Evolutionary conservation across 2,329 filamentous ascomycete genomes (phyloP).

Genomic region (Bipolaris gigantea): DNA sequence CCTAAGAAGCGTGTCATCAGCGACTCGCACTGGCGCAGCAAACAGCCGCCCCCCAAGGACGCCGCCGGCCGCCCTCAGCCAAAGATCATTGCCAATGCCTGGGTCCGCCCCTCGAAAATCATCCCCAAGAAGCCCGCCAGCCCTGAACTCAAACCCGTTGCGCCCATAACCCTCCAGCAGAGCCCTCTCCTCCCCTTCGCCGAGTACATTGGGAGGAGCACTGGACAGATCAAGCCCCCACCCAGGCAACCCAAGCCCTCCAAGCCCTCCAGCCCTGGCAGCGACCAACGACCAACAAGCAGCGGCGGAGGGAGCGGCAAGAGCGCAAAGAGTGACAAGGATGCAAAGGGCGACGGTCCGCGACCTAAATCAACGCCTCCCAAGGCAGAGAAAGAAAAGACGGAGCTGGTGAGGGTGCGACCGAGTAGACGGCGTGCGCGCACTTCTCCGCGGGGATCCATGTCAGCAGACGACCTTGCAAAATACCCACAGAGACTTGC

Average conservation of each 20-base stretch:
- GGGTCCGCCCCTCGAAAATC: constrained; percentile 43
- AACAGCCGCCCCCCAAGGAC: constrained; percentile 46
- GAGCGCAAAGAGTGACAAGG: constrained; percentile 32
- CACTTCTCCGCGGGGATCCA: constrained; percentile 38
- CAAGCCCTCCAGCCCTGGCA: constrained; percentile 36
- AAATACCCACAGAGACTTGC: constrained; percentile 18
- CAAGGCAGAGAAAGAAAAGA: constrained; percentile 20
- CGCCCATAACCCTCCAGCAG: constrained; percentile 14
- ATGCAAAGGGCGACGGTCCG: constrained; percentile 25
- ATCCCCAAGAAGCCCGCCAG: constrained; percentile 22
- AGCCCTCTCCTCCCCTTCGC: constrained; percentile 26
- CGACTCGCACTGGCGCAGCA: constrained; percentile 82
- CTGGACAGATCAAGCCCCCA: constrained; percentile 28
- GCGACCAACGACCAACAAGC: constrained; percentile 38
- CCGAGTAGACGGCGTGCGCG: constrained; percentile 31
- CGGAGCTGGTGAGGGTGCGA: constrained; percentile 35
- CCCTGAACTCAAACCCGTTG: constrained; percentile 13
- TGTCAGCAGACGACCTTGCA: constrained; percentile 35
- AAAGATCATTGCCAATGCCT: constrained; percentile 43
- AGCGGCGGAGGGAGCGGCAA: constrained; percentile 39
- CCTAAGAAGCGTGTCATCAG: constrained; percentile 93
- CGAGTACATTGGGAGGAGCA: constrained; percentile 32
- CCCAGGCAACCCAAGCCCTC: constrained; percentile 33
- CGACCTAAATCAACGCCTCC: constrained; percentile 24
- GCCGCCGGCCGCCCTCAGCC: constrained; percentile 30